Base-by-base conservation (phyloP, 306 rosid genomes). In the Medicago arabica region DNA sequence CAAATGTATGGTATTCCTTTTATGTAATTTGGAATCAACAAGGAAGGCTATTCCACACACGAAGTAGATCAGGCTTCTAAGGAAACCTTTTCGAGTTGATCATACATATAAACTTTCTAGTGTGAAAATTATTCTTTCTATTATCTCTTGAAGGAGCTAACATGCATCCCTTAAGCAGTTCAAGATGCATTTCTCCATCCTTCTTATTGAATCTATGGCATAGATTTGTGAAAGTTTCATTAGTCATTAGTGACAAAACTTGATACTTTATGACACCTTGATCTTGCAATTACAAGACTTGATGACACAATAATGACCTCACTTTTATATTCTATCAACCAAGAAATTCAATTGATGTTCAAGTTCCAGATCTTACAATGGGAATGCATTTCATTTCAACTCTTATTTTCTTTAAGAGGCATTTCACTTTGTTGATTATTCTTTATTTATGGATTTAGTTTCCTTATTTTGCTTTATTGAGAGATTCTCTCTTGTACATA, bases 61-160 rank as follows among this genome's bases (percentile, higher is more conserved):
- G 43, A 55, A 43, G 68, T 55, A 54, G 61, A 57, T 25, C 62
- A 43, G 75, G 69, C 39, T 67, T 67, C 18, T 40, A 53, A n/a
- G 10, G 31, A 41, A 57, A 41, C 8, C 44, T 61, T 13, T 18
- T 51, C 39, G 44, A 64, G 23, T 38, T 65, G 54, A 75, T 36
- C 66, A 14, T 31, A 63, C 46, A 23, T 34, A 53, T 61, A 53
- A 62, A 71, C 53, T 63, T 38, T 74, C 49, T 25, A 70, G 18
- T 11, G 12, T 43, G 14, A 44, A 44, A 71, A 65, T 21, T 19
- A 63, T 23, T 55, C 25, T 64, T 23, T 68, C 28, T 40, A 13
- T 34, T 64, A 34, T 49, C 77, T 61, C 75, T 62, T 18, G 21
- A 17, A 38, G 9, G 55, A 58, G 51, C 25, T 40, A 49, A 68